Base-by-base conservation (phyloP, 2,329 filamentous ascomycete genomes). In the Hymenoscyphus repandus region DNA sequence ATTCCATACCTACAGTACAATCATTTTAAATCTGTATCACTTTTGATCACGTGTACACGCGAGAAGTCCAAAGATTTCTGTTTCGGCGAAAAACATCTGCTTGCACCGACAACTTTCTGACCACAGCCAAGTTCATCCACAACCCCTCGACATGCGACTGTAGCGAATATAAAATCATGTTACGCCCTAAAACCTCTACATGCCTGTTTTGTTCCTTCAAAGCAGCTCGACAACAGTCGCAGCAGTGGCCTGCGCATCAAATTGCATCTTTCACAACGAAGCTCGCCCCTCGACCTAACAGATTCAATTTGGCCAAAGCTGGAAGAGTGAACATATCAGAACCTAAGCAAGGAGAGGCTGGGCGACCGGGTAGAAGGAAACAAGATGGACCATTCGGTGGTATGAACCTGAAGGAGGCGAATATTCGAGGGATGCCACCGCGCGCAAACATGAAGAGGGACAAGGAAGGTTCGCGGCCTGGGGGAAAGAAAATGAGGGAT, bases 391-490 rank as follows among this genome's bases (percentile, higher is more conserved):
- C 80, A 2, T 84, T 80, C 62, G 75, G 74, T 15, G 78, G 72
- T 7, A 81, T 82, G 78, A 84, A 84, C 55, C 67, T 73, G 59
- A 79, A 69, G 9, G 66, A 71, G 34, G 73, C 74, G 11, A 68
- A 69, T 10, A 70, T 77, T 54, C 66, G 69, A 47, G 70, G 70
- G 15, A 60, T 66, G 10, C 68, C 72, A 57, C 62, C 68, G 52
- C 58, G 63, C 45, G 64, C 62, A 42, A 68, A 68, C 17, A 49
- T 20, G 45, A 27, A 47, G 34, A 51, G 52, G 43, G 43, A 53
- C 50, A 45, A 55, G 41, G 51, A 48, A 47, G 34, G 47, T 10
- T 32, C 46, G 15, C 32, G 52, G 38, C 18, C 45, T 12, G 49
- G 50, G 30, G n/a, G 42, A 3, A 53, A 40, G 20, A 46, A 45